phyloP scores from a whole-genome alignment of 345 rosid species.

The Laguncularia racemosa region DNA sequence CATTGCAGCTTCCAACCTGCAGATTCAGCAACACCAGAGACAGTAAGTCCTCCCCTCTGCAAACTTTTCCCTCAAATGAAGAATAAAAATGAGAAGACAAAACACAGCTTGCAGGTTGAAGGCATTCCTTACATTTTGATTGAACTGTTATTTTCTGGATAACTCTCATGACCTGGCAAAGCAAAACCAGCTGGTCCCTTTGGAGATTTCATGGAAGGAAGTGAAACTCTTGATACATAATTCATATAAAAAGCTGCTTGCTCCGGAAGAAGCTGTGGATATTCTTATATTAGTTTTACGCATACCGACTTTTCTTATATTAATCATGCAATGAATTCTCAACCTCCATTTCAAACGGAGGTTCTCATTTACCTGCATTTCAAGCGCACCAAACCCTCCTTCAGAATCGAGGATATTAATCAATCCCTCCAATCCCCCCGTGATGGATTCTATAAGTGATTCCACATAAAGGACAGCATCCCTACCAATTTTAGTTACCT shows the following conservation, averaged over 20 bases:
- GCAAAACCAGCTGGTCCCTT: conserved; percentile 57
- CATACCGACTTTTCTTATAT: too few relatives aligned
- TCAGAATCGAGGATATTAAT: conserved; percentile 98
- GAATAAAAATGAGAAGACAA: neutral
- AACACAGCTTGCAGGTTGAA: neutral
- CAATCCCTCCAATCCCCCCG: conserved; percentile 98
- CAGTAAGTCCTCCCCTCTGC: too few relatives aligned
- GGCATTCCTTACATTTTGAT: conserved; percentile 68
- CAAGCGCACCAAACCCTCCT: conserved; percentile 98
- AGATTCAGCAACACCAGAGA: conserved; percentile 8
- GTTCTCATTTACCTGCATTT: conserved; percentile 60
- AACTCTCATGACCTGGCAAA: conserved; percentile 97
- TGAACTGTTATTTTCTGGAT: conserved; percentile 81
- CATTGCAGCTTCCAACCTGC: conserved; percentile 99
- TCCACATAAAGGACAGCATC: conserved; percentile 97
- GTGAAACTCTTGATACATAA: conserved; percentile 49
- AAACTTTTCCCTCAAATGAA: neutral
- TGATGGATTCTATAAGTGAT: conserved; percentile 95
- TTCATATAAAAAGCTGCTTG: conserved; percentile 93
- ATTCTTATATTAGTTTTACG: conserved; percentile 17
- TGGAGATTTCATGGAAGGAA: conserved; percentile 74
- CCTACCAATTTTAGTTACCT: conserved; percentile 94
- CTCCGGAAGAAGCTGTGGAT: conserved; percentile 93
- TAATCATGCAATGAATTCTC: too few relatives aligned
- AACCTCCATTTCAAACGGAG: neutral